Evolutionary conservation across 2,329 filamentous ascomycete species (phyloP).

Genomic region (Rutstroemia sp.): DNA sequence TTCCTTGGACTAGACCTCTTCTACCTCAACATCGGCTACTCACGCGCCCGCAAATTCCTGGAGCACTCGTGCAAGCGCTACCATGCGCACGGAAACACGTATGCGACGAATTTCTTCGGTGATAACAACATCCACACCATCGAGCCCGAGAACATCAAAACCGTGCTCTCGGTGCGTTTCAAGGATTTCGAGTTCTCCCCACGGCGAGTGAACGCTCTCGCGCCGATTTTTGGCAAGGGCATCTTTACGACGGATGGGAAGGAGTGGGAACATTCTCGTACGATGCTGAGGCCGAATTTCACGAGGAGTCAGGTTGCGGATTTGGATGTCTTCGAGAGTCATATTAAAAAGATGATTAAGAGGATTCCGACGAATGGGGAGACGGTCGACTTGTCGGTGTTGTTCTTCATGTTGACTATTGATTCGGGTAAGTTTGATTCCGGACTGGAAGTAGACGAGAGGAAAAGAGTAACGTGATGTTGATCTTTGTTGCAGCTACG

Average conservation of each 20-base stretch:
- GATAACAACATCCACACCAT: slow-evolving; percentile 38
- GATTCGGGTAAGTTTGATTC: slow-evolving; percentile 37
- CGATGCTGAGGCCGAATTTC: slow-evolving; percentile 49
- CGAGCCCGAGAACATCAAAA: slow-evolving; percentile 51
- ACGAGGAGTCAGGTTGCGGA: slow-evolving; percentile 39
- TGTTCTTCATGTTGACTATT: slow-evolving; percentile 60
- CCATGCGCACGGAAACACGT: slow-evolving; percentile 13
- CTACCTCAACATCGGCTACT: slow-evolving; percentile 31
- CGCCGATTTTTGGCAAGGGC: slow-evolving; percentile 45
- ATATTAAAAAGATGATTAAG: slow-evolving; percentile 50
- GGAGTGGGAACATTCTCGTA: slow-evolving; percentile 45
- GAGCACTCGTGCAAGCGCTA: slow-evolving; percentile 31
- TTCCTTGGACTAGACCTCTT: slow-evolving; percentile 47
- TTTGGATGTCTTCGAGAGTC: slow-evolving; percentile 51
- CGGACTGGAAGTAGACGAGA: neutral
- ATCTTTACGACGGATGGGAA: slow-evolving; percentile 48
- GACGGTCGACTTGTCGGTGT: slow-evolving; percentile 50
- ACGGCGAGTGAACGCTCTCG: slow-evolving; percentile 36
- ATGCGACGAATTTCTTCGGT: slow-evolving; percentile 13
- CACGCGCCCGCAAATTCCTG: slow-evolving; percentile 32
- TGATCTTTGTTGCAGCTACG: slow-evolving; percentile 38
- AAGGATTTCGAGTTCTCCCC: slow-evolving; percentile 44
- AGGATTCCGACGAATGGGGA: slow-evolving; percentile 47
- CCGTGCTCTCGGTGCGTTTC: slow-evolving; percentile 49
- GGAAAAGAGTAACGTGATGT: neutral